These are phyloP conservation scores for Tetraselmis striata DNA, from an alignment of 139 green algal genomes.

Conservation along the genomic window DNA sequence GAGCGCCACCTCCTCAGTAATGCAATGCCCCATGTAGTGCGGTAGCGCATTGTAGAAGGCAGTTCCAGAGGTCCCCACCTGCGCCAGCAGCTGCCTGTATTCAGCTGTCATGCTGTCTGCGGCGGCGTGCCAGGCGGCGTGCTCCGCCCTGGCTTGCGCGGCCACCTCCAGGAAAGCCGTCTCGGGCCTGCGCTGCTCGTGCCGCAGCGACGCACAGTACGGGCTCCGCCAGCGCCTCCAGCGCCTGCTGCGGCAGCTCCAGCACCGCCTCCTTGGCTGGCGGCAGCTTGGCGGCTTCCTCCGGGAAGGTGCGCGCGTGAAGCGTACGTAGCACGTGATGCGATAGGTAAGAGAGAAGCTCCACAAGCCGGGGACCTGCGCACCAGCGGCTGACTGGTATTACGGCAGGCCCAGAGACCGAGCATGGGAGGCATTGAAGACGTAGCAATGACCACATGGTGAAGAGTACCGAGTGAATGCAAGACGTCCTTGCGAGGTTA, in stretches of 20 bases:
- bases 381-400: too few species aligned
- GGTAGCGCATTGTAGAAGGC: too few species aligned
- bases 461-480: too few species aligned
- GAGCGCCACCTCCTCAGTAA: too few species aligned
- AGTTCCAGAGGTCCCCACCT: too few species aligned
- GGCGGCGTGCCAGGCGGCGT: background rate
- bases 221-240: background rate
- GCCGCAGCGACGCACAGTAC: background rate
- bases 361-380: background rate
- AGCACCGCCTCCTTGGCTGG: background rate
- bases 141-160: background rate
- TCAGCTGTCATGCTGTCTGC: background rate
- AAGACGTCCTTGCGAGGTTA: too few species aligned
- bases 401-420: too few species aligned
- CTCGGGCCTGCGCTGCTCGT: background rate
- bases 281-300: background rate
- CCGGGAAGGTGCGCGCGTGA: background rate
- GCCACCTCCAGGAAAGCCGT: background rate
- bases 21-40: too few species aligned
- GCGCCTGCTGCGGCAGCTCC: background rate
- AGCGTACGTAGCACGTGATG: background rate
- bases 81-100: background rate
- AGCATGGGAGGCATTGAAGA: too few species aligned
- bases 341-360: background rate
- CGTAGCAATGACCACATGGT: too few species aligned